Evolutionary conservation across 2,329 filamentous ascomycete genomes (phyloP).

Genomic region (Trichoderma semiorbis): DNA sequence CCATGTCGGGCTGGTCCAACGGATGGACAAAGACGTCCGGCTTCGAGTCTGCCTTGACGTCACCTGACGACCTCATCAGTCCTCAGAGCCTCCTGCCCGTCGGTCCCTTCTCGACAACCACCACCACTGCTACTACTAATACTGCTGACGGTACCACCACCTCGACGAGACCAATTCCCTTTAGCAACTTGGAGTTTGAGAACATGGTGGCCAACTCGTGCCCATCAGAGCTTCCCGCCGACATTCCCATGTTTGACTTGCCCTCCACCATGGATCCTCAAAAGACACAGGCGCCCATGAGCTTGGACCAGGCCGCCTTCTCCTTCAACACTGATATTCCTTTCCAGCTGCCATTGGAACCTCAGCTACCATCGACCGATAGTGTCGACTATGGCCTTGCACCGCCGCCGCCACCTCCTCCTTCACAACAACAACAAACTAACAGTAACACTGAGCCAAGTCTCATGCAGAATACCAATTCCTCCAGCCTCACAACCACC

Average conservation of each 20-base stretch:
- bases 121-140: neutral
- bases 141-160: conserved; percentile 18
- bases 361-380: conserved; percentile 31
- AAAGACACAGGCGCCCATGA: conserved; percentile 23
- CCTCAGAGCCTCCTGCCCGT: conserved; percentile 31
- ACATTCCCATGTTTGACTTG: conserved; percentile 36
- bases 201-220: conserved; percentile 30
- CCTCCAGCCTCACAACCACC: neutral
- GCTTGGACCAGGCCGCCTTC: conserved; percentile 36
- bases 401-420: conserved; percentile 20
- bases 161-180: conserved; percentile 24
- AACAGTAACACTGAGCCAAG: conserved; percentile 20
- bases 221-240: conserved; percentile 43
- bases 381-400: conserved; percentile 25
- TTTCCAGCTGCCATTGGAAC: conserved; percentile 34
- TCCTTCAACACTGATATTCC: conserved; percentile 34
- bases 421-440: conserved; percentile 23
- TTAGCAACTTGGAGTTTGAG: conserved; percentile 26
- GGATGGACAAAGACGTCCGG: conserved; percentile 40
- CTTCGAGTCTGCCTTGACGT: conserved; percentile 44
- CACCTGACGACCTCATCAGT: conserved; percentile 41
- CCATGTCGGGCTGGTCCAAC: conserved; percentile 42
- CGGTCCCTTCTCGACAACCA: conserved; percentile 20
- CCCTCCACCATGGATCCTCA: conserved; percentile 28
- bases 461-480: neutral